Conservation (phyloP, 768 basidiomycete genomes). For the Hygrophorus pudorinus region DNA sequence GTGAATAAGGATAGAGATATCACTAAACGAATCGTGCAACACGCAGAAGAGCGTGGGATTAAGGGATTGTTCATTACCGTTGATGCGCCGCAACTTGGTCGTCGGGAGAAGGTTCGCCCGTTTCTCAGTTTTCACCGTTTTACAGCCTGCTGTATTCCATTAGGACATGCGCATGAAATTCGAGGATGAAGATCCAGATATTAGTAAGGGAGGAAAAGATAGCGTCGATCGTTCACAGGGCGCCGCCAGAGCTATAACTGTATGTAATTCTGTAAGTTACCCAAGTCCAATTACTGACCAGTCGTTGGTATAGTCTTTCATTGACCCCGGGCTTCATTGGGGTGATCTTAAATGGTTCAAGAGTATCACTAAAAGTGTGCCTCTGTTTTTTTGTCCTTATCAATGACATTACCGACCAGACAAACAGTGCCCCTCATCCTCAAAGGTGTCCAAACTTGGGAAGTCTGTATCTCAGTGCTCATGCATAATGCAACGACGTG, state of each 20-base stretch:
- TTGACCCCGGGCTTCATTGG: conserved; percentile 88
- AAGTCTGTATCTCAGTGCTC: conserved; percentile 3
- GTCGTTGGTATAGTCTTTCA: conserved; percentile 60
- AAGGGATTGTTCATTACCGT: conserved; percentile 96
- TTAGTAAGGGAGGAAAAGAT: conserved; percentile 37
- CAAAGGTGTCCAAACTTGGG: conserved; percentile 48
- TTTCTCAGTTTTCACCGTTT: not conserved
- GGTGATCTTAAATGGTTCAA: conserved; percentile 76
- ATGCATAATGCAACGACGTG: not conserved
- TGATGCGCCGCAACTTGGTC: conserved; percentile 92
- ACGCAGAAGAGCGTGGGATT: conserved; percentile 85
- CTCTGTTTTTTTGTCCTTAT: conserved; percentile 18
- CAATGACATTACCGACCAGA: conserved; percentile 21
- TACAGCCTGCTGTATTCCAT: not conserved
- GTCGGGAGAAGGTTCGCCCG: conserved; percentile 57
- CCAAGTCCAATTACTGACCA: not conserved
- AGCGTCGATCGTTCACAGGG: conserved; percentile 80
- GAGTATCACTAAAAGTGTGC: conserved; percentile 58
- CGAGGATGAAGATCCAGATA: conserved; percentile 64
- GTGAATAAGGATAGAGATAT: conserved; percentile 86
- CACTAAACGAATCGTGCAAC: conserved; percentile 79
- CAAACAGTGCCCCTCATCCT: conserved; percentile 74
- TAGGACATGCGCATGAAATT: conserved; percentile 96
- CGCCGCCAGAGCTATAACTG: conserved; percentile 88
- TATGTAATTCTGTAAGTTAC: conserved; percentile 23